Percentiles rank a stretch among this genome's conserved stretches.
These are phyloP conservation scores for Arachis hypogaea DNA, from an alignment of 306 rosid genomes.

Conservation along the genomic window DNA sequence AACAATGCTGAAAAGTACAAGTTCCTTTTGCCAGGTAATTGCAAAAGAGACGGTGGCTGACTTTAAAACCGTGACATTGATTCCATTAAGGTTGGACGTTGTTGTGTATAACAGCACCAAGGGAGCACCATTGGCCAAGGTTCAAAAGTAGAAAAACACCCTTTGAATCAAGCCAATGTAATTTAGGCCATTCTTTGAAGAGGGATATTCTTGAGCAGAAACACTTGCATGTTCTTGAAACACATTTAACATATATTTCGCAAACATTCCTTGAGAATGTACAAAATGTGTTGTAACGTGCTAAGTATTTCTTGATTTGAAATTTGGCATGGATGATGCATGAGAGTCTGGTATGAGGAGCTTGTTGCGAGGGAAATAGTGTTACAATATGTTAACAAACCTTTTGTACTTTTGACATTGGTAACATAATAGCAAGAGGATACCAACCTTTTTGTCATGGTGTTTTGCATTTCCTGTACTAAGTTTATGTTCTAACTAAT, in stretches of 20 bases:
- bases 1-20: conserved; percentile 67
- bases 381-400: conserved; percentile 28
- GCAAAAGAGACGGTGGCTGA: conserved; percentile 79
- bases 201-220: neutral
- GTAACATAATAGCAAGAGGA: conserved; percentile 36
- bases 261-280: no score
- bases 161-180: conserved; percentile 38
- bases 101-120: conserved; percentile 37
- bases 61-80: conserved; percentile 13
- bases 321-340: conserved; percentile 31
- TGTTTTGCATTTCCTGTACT: conserved; percentile 45
- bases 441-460: conserved; percentile 53
- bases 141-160: conserved; percentile 24
- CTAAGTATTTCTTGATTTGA: neutral
- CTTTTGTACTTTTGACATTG: conserved; percentile 38
- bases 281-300: no score
- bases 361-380: conserved; percentile 25
- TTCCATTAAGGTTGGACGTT: conserved; percentile 15
- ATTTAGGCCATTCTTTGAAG: conserved; percentile 40
- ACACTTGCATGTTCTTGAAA: no score
- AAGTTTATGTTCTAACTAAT: conserved; percentile 41
- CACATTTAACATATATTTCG: no score
- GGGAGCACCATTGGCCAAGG: conserved; percentile 18
- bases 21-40: conserved; percentile 79
- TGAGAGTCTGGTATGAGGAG: conserved; percentile 37